phyloP scores from a whole-genome alignment of 495 filamentous ascomycete species.

The Penicillium antarcticum region DNA sequence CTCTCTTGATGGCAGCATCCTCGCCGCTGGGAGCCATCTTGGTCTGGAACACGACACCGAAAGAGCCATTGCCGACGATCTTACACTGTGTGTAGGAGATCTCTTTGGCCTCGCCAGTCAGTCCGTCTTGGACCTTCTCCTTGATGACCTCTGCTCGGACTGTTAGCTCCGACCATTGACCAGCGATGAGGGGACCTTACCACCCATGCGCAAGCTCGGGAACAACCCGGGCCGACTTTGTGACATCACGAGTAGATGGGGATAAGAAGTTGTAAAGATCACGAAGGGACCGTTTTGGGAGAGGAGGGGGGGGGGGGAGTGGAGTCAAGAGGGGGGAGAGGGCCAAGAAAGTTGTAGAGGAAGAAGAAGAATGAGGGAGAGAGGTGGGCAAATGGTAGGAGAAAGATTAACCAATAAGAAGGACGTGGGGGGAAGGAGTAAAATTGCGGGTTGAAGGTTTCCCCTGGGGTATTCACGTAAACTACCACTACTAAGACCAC shows the following conservation, averaged over 20 bases:
- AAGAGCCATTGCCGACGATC: conserved; percentile 99
- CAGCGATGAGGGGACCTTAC: conserved; percentile 47
- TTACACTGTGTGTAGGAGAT: conserved; percentile 99
- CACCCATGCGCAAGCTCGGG: conserved; percentile 77
- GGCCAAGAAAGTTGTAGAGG: conserved; percentile 22
- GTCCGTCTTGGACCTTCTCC: conserved; percentile 97
- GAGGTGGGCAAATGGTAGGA: conserved; percentile 7
- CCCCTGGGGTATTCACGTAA: too few relatives aligned
- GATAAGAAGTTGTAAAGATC: conserved; percentile 29
- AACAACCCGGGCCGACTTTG: conserved; percentile 73
- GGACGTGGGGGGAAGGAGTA: conserved; percentile 9
- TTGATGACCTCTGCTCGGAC: conserved; percentile 79
- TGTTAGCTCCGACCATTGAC: conserved; percentile 12
- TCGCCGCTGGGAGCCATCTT: conserved; percentile 96
- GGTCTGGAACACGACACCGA: conserved; percentile 98
- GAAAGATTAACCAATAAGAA: conserved; percentile 9
- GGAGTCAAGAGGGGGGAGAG: conserved; percentile 21
- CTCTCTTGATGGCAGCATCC: conserved; percentile 97
- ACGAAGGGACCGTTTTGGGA: conserved; percentile 25
- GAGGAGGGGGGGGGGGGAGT: conserved; percentile 13
- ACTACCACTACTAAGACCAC: too few relatives aligned
- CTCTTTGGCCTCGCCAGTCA: conserved; percentile 92
- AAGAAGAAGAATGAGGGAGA: conserved; percentile 9
- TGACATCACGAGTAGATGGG: conserved; percentile 54
- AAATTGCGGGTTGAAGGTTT: conserved; percentile 4